Base-by-base conservation (phyloP, 805 yeast species). In the Hanseniaspora pseudoguilliermondii region DNA sequence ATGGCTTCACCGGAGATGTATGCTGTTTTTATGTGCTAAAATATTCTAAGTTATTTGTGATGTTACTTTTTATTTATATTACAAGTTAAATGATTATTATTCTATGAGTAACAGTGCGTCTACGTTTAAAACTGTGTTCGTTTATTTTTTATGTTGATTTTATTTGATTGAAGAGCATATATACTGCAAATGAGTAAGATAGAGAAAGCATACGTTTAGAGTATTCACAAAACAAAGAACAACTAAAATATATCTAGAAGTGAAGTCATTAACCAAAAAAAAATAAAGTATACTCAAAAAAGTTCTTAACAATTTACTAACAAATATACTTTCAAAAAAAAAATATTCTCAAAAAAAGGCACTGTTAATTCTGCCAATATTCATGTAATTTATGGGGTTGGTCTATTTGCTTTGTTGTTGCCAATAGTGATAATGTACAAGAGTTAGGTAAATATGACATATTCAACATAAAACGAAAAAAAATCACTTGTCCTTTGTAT, bases 401-500 rank as follows among this genome's bases (percentile, higher is more conserved):
- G 21, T 6, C n/a, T 21, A 20, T 11, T 39, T 8, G 38, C 52
- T 9, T 11, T 49, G 40, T 16, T 36, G n/a, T 23, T 47, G 3
- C 50, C 50, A 21, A 21, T 47, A n/a, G 3, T 47, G 9, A 8
- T 47, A 13, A 35, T 47, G 9, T 35, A 29, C 27, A 47, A 25
- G 18, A 47, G 38, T n/a, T 47, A 32, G 34, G 16, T 27, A 25
- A 23, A 27, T 47, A 35, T 41, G n/a, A 15, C 21, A 39, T 39
- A 4, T 10, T 39, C 11, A 39, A 39, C 2, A 18, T 1, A 8
- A 27, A 27, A 27, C 6, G 13, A 5, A 18, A n/a, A 20, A 6
- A n/a, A 20, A 6, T 51, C 25, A 36, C 16, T 25, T 20, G 64
- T 64, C 42, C 4, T 57, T 41, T 43, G 63, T 65, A 20, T 59